Base-by-base conservation (phyloP, 1,284 basidiomycete genomes). In the Ceratobasidium papillatum region DNA sequence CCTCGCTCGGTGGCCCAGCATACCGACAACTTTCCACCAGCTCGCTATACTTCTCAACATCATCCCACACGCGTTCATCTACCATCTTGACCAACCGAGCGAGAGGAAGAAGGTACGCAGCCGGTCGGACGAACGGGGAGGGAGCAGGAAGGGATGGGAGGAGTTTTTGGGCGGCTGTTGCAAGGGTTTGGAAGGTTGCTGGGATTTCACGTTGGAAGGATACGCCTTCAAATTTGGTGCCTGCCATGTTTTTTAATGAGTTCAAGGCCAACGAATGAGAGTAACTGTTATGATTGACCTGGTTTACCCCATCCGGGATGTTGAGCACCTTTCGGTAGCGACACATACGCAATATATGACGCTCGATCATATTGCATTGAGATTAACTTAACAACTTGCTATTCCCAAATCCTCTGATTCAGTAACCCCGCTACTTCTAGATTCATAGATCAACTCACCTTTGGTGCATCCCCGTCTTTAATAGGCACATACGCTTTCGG, bases 221-320 rank as follows among this genome's bases (percentile, higher is more conserved):
- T n/a, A 76, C 66, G 30, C 76, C 76, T 11, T 75, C 73, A 41
- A 63, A 75, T 61, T 66, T 41, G 34, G 68, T 72, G 19, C 74
- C 77, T 77, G 22, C 38, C 8, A 14, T 36, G 38, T 51, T 56
- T 45, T 72, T 27, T n/a, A 25, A 32, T 59, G 12, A 36, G 8
- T 17, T 1, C 25, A 9, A 65, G 17, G 22, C 32, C 17, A 14
- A 27, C 27, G 56, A 25, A 45, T n/a, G 3, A n/a, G 8, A 22
- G 41, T 5, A 12, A 34, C 25, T 0, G n/a, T 19, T 25, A 9
- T 17, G 12, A 61, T 68, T 22, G 49, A 77, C 77, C 77, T 63
- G 77, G 77, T 14, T 56, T 38, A 22, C 77, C 77, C 77, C 77
- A 77, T 12, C 77, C 77, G 4, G 77, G 72, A 25, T 76, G 77